A percentile compares a stretch with the other conserved stretches of the same genome.
Evolutionary conservation across 2,329 filamentous ascomycete species (phyloP).

Genomic region (Aspergillus melleus): DNA sequence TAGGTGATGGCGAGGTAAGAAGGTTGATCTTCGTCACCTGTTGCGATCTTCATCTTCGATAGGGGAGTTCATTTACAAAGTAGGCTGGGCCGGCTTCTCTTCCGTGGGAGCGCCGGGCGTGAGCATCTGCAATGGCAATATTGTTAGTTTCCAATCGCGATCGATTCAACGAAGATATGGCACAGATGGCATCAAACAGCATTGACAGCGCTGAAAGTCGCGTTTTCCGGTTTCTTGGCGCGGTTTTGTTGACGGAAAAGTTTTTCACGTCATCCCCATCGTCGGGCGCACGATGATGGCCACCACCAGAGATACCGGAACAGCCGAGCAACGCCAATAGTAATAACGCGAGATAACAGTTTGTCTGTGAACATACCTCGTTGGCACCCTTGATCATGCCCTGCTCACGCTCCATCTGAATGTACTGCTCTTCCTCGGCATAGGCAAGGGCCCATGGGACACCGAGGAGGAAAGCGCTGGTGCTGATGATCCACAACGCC

Average conservation of each 20-base stretch:
- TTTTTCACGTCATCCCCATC: constrained; percentile 9
- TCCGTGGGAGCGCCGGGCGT: constrained; percentile 36
- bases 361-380: constrained; percentile 57
- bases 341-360: background rate
- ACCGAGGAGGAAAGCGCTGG: constrained; percentile 82
- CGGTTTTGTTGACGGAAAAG: background rate
- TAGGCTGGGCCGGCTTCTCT: constrained; percentile 33
- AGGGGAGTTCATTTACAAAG: constrained; percentile 36
- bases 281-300: background rate
- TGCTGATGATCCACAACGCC: constrained; percentile 86
- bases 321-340: background rate
- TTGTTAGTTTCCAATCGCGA: constrained; percentile 9
- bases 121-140: constrained; percentile 38
- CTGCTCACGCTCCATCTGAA: constrained; percentile 98
- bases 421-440: constrained; percentile 92
- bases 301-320: background rate
- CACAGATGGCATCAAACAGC: background rate
- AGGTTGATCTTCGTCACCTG: constrained; percentile 15
- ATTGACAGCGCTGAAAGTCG: background rate
- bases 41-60: constrained; percentile 22
- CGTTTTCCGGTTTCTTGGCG: background rate
- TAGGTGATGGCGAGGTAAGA: constrained; percentile 6
- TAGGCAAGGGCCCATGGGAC: constrained; percentile 93
- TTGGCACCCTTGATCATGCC: constrained; percentile 90
- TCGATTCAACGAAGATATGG: background rate